A percentile compares a stretch with the other conserved stretches of the same genome.
These are phyloP conservation scores for Lantana camara DNA, from an alignment of 257 asterid species.

Conservation along the genomic window DNA sequence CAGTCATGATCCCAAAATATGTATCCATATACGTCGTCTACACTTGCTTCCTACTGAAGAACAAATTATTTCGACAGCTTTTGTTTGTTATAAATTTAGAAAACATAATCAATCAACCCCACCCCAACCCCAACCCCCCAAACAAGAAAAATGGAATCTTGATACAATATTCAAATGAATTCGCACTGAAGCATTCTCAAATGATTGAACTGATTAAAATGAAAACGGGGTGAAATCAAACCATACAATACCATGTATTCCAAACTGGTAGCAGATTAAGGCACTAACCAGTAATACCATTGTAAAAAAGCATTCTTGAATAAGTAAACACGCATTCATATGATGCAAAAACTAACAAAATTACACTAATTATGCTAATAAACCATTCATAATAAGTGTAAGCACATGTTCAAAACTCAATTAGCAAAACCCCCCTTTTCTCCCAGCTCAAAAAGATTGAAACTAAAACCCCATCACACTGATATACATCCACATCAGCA, in stretches of 20 bases:
- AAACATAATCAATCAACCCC: background rate
- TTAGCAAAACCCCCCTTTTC: background rate
- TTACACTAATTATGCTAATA: background rate
- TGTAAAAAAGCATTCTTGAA: background rate
- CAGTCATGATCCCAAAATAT: slow-evolving; percentile 13
- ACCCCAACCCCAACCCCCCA: no score
- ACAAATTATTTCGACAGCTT: slow-evolving; percentile 11
- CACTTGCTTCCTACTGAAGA: no score
- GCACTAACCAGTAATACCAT: background rate
- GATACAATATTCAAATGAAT: background rate
- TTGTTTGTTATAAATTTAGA: slow-evolving; percentile 8
- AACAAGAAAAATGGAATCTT: background rate
- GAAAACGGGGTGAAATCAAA: background rate
- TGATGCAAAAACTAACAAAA: slow-evolving; percentile 2
- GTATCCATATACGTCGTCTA: background rate
- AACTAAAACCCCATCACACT: slow-evolving; percentile 2
- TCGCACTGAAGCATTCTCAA: no score
- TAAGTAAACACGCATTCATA: background rate
- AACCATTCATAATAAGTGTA: background rate
- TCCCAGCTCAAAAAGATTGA: background rate
- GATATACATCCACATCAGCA: slow-evolving; percentile 10
- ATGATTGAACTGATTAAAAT: background rate
- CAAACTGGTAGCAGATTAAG: no score
- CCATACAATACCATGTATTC: background rate
- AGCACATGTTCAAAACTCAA: background rate